Percentiles rank a stretch among this genome's conserved stretches.
Conservation (phyloP, 345 rosid genomes). For the Melaleuca alternifolia region DNA sequence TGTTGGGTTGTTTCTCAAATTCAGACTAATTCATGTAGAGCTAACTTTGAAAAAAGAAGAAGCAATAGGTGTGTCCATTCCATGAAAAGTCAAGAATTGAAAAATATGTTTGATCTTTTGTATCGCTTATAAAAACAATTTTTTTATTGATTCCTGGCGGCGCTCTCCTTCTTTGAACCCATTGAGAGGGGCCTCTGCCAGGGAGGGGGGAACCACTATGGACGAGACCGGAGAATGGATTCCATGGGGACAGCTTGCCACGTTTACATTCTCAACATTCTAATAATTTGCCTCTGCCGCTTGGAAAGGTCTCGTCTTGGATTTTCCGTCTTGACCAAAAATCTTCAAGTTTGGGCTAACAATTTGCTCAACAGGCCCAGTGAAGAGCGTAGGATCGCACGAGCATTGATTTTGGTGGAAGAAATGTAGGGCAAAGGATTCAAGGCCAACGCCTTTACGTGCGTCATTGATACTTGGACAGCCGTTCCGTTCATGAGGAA, state of each 20-base stretch:
- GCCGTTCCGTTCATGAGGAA: background rate
- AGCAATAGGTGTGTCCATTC: too few relatives aligned
- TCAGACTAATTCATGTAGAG: too few relatives aligned
- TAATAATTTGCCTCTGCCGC: constrained; percentile 2
- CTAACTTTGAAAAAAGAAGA: too few relatives aligned
- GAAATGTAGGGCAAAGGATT: background rate
- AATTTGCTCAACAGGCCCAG: background rate
- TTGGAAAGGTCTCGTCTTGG: background rate
- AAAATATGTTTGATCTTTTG: too few relatives aligned
- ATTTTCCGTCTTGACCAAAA: background rate
- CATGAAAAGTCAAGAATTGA: too few relatives aligned
- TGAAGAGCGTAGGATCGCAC: background rate
- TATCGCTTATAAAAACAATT: too few relatives aligned
- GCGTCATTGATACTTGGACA: background rate
- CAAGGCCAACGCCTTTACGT: background rate
- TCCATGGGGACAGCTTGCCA: background rate
- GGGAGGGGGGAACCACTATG: too few relatives aligned
- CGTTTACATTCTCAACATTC: background rate
- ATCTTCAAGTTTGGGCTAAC: constrained; percentile 6
- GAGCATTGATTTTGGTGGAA: background rate
- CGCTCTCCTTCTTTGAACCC: too few relatives aligned
- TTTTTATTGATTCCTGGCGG: too few relatives aligned
- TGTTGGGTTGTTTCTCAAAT: too few relatives aligned
- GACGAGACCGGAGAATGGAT: too few relatives aligned
- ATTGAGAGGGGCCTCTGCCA: too few relatives aligned